phyloP scores from a whole-genome alignment of 2,329 filamentous ascomycete genomes.

The Penicillium polonicum region DNA sequence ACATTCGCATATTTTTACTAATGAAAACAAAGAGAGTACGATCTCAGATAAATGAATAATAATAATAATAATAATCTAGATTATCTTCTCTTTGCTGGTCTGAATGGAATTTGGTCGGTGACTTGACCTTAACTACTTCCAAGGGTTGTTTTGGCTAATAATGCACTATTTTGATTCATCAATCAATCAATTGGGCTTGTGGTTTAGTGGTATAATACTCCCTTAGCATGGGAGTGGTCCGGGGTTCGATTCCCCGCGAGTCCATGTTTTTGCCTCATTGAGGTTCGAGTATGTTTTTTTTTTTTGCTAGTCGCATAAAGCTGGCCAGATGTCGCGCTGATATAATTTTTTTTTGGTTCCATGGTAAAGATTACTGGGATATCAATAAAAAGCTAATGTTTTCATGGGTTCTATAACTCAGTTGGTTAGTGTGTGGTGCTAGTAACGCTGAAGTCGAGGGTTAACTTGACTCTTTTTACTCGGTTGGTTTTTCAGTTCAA shows the following conservation, averaged over 20 bases:
- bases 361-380: too few relatives aligned
- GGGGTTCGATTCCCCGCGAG: conserved; percentile 52
- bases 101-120: background rate
- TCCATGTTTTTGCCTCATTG: conserved; percentile 26
- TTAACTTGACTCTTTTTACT: too few relatives aligned
- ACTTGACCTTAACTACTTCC: background rate
- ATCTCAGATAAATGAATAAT: background rate
- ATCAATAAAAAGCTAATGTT: too few relatives aligned
- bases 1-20: too few relatives aligned
- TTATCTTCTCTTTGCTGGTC: background rate
- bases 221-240: conserved; percentile 51
- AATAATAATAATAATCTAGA: too few relatives aligned
- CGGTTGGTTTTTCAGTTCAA: background rate
- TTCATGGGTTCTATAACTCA: too few relatives aligned
- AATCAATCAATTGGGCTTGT: conserved; percentile 31
- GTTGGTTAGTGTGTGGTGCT: too few relatives aligned
- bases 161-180: accelerated
- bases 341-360: too few relatives aligned
- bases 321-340: too few relatives aligned
- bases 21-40: background rate
- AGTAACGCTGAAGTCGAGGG: too few relatives aligned
- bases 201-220: conserved; percentile 52
- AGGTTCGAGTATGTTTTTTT: background rate
- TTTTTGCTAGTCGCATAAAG: background rate
- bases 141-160: background rate